Conservation (phyloP, 2,329 filamentous ascomycete genomes). For the Escovopsis sp. region DNA sequence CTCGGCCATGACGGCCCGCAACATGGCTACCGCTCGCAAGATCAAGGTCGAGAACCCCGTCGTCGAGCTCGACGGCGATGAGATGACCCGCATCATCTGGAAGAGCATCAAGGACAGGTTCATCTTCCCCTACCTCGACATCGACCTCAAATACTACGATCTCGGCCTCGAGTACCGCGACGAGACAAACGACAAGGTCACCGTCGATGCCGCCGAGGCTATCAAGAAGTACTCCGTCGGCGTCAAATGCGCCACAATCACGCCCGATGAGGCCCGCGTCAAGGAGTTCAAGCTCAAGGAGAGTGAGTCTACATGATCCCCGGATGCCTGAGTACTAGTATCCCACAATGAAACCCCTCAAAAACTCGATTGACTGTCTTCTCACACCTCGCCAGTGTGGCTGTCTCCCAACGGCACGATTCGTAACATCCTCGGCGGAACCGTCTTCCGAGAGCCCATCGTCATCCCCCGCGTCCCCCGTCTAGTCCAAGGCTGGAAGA, state of each 20-base stretch:
- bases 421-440: slow-evolving; percentile 66
- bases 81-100: slow-evolving; percentile 99
- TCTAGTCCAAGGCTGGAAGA: slow-evolving; percentile 93
- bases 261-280: slow-evolving; percentile 88
- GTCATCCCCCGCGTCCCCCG: slow-evolving; percentile 88
- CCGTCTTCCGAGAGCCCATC: slow-evolving; percentile 97
- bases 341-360: too few species aligned
- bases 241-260: slow-evolving; percentile 99
- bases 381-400: slow-evolving; percentile 57
- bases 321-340: too few species aligned
- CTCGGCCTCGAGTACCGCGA: slow-evolving; percentile 89
- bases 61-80: slow-evolving; percentile 87
- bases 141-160: slow-evolving; percentile 98
- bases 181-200: slow-evolving; percentile 92
- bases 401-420: slow-evolving; percentile 90
- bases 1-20: slow-evolving; percentile 58
- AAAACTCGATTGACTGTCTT: too few species aligned
- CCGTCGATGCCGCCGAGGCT: slow-evolving; percentile 83
- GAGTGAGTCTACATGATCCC: too few species aligned
- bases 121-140: slow-evolving; percentile 88
- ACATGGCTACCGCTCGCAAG: slow-evolving; percentile 54
- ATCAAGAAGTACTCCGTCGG: slow-evolving; percentile 99
- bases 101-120: slow-evolving; percentile 98
- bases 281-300: slow-evolving; percentile 98
- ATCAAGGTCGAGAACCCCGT: slow-evolving; percentile 99